These are phyloP conservation scores for Filobasidium uniguttulatum DNA, from an alignment of 1,284 basidiomycete species.

Conservation along the genomic window DNA sequence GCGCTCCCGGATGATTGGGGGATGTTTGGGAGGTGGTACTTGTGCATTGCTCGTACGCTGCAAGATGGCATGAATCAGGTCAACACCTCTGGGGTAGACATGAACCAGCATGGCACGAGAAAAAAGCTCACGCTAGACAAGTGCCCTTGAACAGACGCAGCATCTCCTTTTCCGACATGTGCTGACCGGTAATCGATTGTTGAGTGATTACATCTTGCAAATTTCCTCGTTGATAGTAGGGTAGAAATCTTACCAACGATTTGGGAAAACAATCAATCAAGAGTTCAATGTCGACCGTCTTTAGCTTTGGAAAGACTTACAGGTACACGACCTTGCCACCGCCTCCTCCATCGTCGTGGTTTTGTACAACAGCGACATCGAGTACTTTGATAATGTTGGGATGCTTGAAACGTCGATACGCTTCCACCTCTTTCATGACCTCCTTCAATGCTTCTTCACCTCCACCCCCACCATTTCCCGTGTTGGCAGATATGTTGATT, in stretches of 20 bases:
- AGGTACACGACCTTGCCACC: conserved; percentile 90
- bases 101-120: not conserved
- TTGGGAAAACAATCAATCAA: not conserved
- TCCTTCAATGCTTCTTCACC: conserved; percentile 29
- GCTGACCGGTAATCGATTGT: conserved; percentile 66
- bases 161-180: conserved; percentile 77
- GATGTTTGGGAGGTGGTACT: conserved; percentile 43
- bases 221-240: conserved; percentile 78
- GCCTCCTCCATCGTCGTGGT: conserved; percentile 51
- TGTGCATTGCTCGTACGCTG: conserved; percentile 78
- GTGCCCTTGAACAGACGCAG: conserved; percentile 82
- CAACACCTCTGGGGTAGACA: not conserved
- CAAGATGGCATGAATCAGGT: conserved; percentile 1
- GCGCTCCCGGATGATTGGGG: conserved; percentile 16
- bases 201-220: conserved; percentile 88
- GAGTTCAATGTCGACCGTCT: not conserved
- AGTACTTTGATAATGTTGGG: conserved; percentile 39
- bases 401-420: conserved; percentile 77
- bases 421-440: conserved; percentile 80
- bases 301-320: too few species aligned
- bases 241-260: conserved; percentile 48
- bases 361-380: conserved; percentile 88
- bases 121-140: conserved; percentile 55
- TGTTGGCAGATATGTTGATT: conserved; percentile 70
- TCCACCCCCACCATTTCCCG: conserved; percentile 11